Percentiles rank a stretch among this genome's conserved stretches.
Evolutionary conservation across 2,329 filamentous ascomycete species (phyloP).

Genomic region (Acrocalymma vagum): DNA sequence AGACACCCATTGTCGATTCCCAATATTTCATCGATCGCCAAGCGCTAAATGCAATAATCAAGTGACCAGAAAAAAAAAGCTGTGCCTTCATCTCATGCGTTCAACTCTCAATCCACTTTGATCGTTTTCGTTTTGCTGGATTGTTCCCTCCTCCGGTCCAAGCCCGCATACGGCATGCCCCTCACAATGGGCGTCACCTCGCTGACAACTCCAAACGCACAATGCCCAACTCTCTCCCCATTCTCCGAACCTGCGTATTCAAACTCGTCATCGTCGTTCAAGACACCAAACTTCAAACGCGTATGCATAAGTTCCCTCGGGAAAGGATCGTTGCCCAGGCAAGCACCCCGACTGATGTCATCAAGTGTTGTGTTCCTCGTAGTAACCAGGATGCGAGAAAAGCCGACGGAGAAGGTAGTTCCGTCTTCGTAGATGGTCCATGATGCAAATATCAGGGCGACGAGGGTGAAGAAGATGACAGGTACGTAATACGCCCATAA

Average conservation of each 20-base stretch:
- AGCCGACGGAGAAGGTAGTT: constrained; percentile 43
- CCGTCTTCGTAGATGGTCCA: constrained; percentile 44
- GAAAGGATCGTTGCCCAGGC: constrained; percentile 50
- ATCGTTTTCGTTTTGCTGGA: too few species aligned
- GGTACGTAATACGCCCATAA: constrained; percentile 46
- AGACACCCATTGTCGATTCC: too few species aligned
- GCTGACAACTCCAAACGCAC: constrained; percentile 40
- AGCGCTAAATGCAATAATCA: too few species aligned
- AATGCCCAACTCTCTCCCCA: constrained; percentile 31
- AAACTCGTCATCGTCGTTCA: constrained; percentile 35
- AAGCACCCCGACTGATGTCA: constrained; percentile 49
- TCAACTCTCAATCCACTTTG: too few species aligned
- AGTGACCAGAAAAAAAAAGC: too few species aligned
- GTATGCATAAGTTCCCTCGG: constrained; percentile 47
- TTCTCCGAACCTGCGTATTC: constrained; percentile 30
- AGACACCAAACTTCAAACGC: constrained; percentile 47
- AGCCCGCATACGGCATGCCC: constrained; percentile 34
- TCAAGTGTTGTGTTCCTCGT: constrained; percentile 46
- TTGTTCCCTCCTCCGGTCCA: constrained; percentile 14
- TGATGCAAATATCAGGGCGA: constrained; percentile 36
- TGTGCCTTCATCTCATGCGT: too few species aligned
- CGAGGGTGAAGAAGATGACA: constrained; percentile 37
- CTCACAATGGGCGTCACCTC: constrained; percentile 31
- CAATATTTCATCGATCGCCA: too few species aligned
- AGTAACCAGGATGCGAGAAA: constrained; percentile 44